Base-by-base conservation (phyloP, 306 rosid species). In the Cicer arietinum region DNA sequence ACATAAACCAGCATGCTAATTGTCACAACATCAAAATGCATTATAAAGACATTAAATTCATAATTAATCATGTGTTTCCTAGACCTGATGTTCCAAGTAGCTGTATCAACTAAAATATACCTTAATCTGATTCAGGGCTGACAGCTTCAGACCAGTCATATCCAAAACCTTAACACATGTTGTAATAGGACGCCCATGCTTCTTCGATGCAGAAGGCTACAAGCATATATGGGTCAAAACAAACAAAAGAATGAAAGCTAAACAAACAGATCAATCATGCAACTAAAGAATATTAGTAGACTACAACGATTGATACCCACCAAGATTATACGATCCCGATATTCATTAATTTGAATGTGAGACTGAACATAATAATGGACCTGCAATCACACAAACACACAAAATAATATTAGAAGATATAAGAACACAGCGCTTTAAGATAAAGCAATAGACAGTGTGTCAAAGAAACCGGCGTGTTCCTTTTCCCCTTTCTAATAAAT, bases 341-440 rank as follows among this genome's bases (percentile, higher is more conserved):
- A 94, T 85, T 94, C 97, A 73, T 94, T 94, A 43, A 94, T 84
- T 84, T 94, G 98, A 87, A 94, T 94, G 83, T 94, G 98, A 71
- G 98, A 94, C 87, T 94, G 98, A 85, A 94, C 97, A 87, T 94
- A 94, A 86, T 87, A 89, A 80, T 92, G 89, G 69, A 92, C 96
- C 98, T 94, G 88, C 37, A 84, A 44, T 14, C 67, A 77, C 51
- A 66, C 45, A 67, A 41, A 20, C 9, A 17, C 4, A 44, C 17
- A 20, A 67, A 71, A 70, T 60, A 58, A 54, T 25, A 42, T 66
- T 59, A 8, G 68, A 79, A 14, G 16, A 35, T 10, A 76, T 59
- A 35, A 40, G 40, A 83, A 67, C 60, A 18, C 25, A 40, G 8
- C 13, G 50, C n/a, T 52, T 51, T 53, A 52, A 59, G 69, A 75